Evolutionary conservation across 306 rosid genomes (phyloP).

Genomic region (Aeschynomene evenia): DNA sequence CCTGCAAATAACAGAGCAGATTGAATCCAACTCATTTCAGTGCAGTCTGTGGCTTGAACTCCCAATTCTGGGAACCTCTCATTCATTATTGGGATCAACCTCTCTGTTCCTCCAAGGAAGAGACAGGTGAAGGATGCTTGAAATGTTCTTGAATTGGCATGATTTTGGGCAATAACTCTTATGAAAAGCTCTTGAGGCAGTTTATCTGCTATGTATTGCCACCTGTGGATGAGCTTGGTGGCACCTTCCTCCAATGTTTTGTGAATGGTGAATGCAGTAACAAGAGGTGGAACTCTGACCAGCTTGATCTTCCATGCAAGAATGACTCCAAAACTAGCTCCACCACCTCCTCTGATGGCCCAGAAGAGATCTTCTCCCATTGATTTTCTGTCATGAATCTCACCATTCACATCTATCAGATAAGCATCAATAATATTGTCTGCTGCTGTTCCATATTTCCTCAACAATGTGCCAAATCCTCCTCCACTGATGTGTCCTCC

Average conservation of each 20-base stretch:
- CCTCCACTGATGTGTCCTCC: slow-evolving; percentile 68
- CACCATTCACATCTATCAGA: slow-evolving; percentile 43
- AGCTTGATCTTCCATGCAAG: slow-evolving; percentile 55
- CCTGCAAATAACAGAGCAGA: slow-evolving; percentile 44
- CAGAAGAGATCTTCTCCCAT: slow-evolving; percentile 65
- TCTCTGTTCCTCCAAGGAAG: slow-evolving; percentile 43
- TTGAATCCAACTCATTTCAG: slow-evolving; percentile 59
- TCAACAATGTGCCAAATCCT: slow-evolving; percentile 42
- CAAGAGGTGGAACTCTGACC: slow-evolving; percentile 42
- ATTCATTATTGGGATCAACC: slow-evolving; percentile 43
- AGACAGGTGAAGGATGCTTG: slow-evolving; percentile 17
- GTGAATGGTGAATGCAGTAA: slow-evolving; percentile 39
- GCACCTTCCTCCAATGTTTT: slow-evolving; percentile 44
- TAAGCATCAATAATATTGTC: slow-evolving; percentile 61
- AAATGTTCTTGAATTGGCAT: slow-evolving; percentile 12
- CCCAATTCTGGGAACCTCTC: slow-evolving; percentile 52
- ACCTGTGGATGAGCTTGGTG: slow-evolving; percentile 29
- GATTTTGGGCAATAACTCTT: slow-evolving; percentile 46
- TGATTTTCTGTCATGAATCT: slow-evolving; percentile 40
- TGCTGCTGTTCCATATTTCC: slow-evolving; percentile 57
- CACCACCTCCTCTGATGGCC: slow-evolving; percentile 75
- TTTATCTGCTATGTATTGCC: slow-evolving; percentile 42
- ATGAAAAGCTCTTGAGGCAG: slow-evolving; percentile 56
- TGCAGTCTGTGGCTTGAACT: slow-evolving; percentile 51
- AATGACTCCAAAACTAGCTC: slow-evolving; percentile 54